Evolutionary conservation across 352 stramenopile species (phyloP).

Genomic region (Globisporangium recalcitrans): DNA sequence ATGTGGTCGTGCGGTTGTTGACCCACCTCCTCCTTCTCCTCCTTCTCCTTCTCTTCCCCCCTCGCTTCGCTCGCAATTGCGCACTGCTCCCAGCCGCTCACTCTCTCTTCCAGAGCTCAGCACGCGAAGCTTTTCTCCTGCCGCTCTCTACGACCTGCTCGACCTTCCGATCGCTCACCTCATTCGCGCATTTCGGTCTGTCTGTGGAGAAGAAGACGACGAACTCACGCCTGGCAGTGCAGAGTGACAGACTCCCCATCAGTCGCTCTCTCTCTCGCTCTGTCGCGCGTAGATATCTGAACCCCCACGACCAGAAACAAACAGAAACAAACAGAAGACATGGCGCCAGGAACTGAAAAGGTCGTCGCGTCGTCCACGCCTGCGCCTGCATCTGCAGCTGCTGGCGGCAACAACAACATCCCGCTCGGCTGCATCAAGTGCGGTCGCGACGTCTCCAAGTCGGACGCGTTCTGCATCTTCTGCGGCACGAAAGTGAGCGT

Average conservation of each 20-base stretch:
- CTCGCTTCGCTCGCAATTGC: background rate
- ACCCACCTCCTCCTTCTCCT: too few species aligned
- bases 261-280: background rate
- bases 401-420: constrained; percentile 37
- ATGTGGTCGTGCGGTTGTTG: background rate
- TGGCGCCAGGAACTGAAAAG: constrained; percentile 71
- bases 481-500: constrained; percentile 80
- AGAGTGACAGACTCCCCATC: background rate
- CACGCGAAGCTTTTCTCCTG: constrained; percentile 8
- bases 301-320: background rate
- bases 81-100: constrained; percentile 9
- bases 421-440: constrained; percentile 71
- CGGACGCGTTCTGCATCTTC: constrained; percentile 85
- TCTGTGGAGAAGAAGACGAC: background rate
- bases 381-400: constrained; percentile 6
- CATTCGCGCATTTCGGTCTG: constrained; percentile 8
- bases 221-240: background rate
- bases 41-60: background rate
- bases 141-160: background rate
- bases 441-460: constrained; percentile 57
- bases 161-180: background rate
- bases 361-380: constrained; percentile 21
- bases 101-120: constrained; percentile 22
- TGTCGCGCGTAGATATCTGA: constrained; percentile 4
- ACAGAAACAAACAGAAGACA: constrained; percentile 16